Base-by-base conservation (phyloP, 1,284 basidiomycete species). In the Puccinia coronata region DNA sequence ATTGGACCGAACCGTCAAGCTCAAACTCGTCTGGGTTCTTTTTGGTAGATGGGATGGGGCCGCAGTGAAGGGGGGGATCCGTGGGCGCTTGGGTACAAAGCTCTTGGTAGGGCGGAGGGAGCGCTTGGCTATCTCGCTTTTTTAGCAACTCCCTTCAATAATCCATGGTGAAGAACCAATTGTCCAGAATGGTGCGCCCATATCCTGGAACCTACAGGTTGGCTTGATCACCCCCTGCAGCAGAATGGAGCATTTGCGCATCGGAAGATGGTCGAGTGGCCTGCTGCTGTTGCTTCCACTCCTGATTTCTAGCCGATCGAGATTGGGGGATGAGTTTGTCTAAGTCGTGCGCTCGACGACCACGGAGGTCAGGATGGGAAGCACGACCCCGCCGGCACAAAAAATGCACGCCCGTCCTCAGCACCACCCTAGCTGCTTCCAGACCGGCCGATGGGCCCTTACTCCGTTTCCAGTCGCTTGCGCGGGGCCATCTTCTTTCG, bases 261-360 rank as follows among this genome's bases (percentile, higher is more conserved):
- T 49, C 49, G 9, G n/a, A 23, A 49, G 23, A 16, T 31, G 61
- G 34, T 9, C 36, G 51, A 43, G 36, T 55, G 28, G 57, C 31
- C 14, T 61, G 43, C 18, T 81, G 80, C 20, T 81, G 61, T 82
- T 80, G 74, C 81, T 87, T 85, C 89, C 89, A 89, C 74, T 89
- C 87, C 76, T 89, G 88, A 82, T 89, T 85, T 83, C 89, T 89
- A 43, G 89, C 89, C 47, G 88, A 87, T 31, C 89, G 85, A 74
- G 87, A 88, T 82, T 89, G 88, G 82, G 89, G 86, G 83, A 89
- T 89, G 86, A 89, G 88, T 81, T 87, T 87, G 0, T 88, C 89
- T 80, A 88, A 88, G 53, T 89, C 89, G 83, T 89, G 88, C 0
- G 87, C 87, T 20, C 86, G 84, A 0, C 85, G 84, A 43, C 49